Conservation (phyloP, 129 eudicot species). For the Rutidosis leptorrhynchoides region DNA sequence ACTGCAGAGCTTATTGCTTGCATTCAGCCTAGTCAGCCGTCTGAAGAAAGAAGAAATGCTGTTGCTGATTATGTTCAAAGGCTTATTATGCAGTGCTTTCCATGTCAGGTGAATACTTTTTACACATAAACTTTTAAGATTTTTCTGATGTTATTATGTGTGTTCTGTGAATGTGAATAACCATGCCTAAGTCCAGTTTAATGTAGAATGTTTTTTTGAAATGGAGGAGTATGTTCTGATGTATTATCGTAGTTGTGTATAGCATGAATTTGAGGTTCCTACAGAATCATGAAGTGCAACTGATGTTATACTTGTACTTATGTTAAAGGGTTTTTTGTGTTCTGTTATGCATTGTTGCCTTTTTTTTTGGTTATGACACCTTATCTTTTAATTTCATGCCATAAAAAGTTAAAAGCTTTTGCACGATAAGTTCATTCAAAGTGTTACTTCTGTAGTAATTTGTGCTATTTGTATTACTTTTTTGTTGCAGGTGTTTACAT, state of each 20-base stretch:
- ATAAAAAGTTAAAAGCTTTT: neutral
- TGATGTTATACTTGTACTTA: neutral
- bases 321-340: neutral
- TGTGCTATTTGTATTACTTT: neutral
- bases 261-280: neutral
- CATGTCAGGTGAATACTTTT: constrained; percentile 51
- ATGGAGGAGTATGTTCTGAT: neutral
- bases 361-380: neutral
- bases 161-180: neutral
- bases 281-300: neutral
- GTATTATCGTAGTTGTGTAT: neutral
- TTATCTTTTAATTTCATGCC: neutral
- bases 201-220: too few species aligned
- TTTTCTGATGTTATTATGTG: neutral
- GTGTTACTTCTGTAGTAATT: neutral
- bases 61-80: constrained; percentile 76
- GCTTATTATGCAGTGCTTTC: constrained; percentile 66
- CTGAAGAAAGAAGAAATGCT: constrained; percentile 62
- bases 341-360: neutral
- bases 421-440: neutral
- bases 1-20: constrained; percentile 55
- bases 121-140: neutral
- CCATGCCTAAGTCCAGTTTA: neutral
- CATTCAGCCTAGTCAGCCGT: constrained; percentile 77
- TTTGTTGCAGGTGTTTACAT: constrained; percentile 12